Conservation (phyloP, 225 moss, liverwort and hornwort genomes). For the Polytrichum formosum region DNA sequence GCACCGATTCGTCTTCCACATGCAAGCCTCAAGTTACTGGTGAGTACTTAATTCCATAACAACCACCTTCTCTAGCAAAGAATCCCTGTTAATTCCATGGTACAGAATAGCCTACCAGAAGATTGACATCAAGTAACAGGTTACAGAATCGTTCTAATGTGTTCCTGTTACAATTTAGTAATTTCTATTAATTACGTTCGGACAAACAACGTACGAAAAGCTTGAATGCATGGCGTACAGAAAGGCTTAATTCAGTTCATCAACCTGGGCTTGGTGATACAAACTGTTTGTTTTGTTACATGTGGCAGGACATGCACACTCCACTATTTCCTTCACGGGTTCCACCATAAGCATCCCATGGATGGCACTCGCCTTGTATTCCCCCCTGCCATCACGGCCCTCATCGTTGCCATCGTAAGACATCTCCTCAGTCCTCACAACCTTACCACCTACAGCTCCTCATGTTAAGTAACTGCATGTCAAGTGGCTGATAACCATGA, state of each 20-base stretch:
- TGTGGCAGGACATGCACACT: constrained; percentile 63
- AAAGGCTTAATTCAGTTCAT: too few relatives aligned
- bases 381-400: constrained; percentile 54
- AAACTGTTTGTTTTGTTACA: not conserved
- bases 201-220: too few relatives aligned
- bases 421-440: not conserved
- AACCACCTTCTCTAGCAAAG: too few relatives aligned
- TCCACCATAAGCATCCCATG: constrained; percentile 93
- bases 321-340: constrained; percentile 90
- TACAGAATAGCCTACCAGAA: too few relatives aligned
- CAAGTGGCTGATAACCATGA: too few relatives aligned
- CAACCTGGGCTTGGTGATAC: not conserved
- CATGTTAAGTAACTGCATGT: not conserved
- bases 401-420: constrained; percentile 54
- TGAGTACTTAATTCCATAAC: constrained; percentile 23
- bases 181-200: too few relatives aligned
- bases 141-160: too few relatives aligned
- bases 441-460: not conserved
- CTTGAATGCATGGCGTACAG: too few relatives aligned
- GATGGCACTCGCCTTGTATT: constrained; percentile 80
- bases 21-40: constrained; percentile 75
- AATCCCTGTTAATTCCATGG: too few relatives aligned
- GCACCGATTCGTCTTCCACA: constrained; percentile 81
- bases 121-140: too few relatives aligned
- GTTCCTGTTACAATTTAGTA: too few relatives aligned